A percentile compares a stretch with the other conserved stretches of the same genome.
Evolutionary conservation across 257 asterid species (phyloP).

Genomic region (Osmanthus fragrans): DNA sequence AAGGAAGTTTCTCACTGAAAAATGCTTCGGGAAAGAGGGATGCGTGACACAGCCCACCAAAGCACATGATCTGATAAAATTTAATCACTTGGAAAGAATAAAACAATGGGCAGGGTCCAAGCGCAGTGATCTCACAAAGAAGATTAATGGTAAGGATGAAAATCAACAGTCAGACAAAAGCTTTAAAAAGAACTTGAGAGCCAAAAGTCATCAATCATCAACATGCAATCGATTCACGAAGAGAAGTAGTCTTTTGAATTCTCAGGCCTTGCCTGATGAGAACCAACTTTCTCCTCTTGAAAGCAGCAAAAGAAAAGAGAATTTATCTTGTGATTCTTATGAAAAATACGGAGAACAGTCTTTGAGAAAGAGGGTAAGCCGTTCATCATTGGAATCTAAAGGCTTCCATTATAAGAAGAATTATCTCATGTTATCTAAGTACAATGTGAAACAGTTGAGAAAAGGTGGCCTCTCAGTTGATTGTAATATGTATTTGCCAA

Average conservation of each 20-base stretch:
- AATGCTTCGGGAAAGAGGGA: conserved; percentile 29
- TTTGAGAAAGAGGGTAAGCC: conserved; percentile 37
- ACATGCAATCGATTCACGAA: conserved; percentile 22
- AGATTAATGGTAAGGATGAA: conserved; percentile 38
- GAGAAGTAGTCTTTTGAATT: conserved; percentile 31
- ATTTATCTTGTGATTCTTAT: conserved; percentile 24
- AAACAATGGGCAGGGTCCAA: conserved; percentile 71
- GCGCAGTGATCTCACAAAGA: conserved; percentile 54
- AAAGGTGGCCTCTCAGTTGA: conserved; percentile 28
- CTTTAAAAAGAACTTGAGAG: conserved; percentile 21
- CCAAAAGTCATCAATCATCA: conserved; percentile 32
- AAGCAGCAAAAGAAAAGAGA: conserved; percentile 43
- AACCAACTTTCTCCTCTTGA: conserved; percentile 32
- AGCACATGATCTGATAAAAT: conserved; percentile 33
- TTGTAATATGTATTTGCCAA: conserved; percentile 21
- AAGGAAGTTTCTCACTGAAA: conserved; percentile 32
- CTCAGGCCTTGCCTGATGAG: conserved; percentile 31
- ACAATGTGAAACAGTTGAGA: conserved; percentile 36
- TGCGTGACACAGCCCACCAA: conserved; percentile 26
- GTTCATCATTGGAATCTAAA: conserved; percentile 32
- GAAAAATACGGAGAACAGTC: conserved; percentile 35
- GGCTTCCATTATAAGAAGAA: conserved; percentile 27
- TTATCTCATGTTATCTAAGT: conserved; percentile 30
- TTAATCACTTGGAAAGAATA: conserved; percentile 48
- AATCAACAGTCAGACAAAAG: conserved; percentile 32